These are phyloP conservation scores for Phytomonas francai DNA, from an alignment of 208 protist species.

Conservation along the genomic window DNA sequence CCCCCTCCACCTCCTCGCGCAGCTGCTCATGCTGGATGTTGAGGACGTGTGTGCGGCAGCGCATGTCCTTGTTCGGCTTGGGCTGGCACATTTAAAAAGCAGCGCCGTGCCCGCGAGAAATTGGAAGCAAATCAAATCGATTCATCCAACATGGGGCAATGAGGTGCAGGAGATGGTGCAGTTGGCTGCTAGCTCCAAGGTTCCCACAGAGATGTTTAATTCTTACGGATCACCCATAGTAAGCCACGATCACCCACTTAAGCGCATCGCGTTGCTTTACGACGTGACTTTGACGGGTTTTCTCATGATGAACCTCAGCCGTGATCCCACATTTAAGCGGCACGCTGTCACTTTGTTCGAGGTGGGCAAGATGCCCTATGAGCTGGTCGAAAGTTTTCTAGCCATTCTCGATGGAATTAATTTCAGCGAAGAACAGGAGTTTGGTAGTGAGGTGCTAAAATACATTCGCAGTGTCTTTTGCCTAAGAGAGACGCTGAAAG, in stretches of 20 bases:
- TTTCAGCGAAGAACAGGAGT: slow-evolving; percentile 18
- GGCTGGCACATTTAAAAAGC: slow-evolving; percentile 36
- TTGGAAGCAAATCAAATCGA: slow-evolving; percentile 28
- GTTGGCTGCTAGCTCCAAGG: slow-evolving; percentile 6
- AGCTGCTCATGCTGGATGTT: slow-evolving; percentile 88
- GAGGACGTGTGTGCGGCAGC: slow-evolving; percentile 88
- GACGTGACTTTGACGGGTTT: slow-evolving; percentile 94
- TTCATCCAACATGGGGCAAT: slow-evolving; percentile 45
- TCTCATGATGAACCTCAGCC: slow-evolving; percentile 95
- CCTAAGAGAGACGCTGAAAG: slow-evolving; percentile 60
- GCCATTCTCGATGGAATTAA: slow-evolving; percentile 58
- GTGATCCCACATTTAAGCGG: slow-evolving; percentile 78
- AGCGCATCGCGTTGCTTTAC: slow-evolving; percentile 93
- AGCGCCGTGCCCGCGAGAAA: slow-evolving; percentile 12
- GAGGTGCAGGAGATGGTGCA: slow-evolving; percentile 20
- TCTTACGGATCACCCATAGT: neutral
- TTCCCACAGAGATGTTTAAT: neutral
- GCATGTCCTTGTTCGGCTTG: slow-evolving; percentile 86
- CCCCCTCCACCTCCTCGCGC: slow-evolving; percentile 80
- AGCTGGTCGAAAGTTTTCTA: slow-evolving; percentile 73
- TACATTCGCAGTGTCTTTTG: slow-evolving; percentile 82
- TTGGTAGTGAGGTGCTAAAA: slow-evolving; percentile 79
- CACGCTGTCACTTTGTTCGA: slow-evolving; percentile 90
- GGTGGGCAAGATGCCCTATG: slow-evolving; percentile 77
- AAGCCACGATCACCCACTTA: slow-evolving; percentile 29